Base-by-base conservation (phyloP, 2,329 filamentous ascomycete species). In the Aspergillus sp. region DNA sequence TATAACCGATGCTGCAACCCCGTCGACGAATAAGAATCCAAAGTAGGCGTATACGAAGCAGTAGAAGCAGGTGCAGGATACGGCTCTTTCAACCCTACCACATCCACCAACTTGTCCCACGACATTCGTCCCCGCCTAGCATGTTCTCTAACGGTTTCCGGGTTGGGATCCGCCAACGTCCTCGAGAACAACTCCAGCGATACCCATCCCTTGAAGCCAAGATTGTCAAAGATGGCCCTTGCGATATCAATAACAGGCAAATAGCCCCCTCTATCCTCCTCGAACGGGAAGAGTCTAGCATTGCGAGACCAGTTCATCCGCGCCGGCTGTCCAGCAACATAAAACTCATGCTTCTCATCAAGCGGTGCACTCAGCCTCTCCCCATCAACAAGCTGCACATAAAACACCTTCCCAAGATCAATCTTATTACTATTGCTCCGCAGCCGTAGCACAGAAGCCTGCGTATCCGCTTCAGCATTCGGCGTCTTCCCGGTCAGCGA, bases 221-320 rank as follows among this genome's bases (percentile, higher is more conserved):
- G 70, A 0, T 79, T 80, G 10, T 39, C 10, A 7, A 88, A 76
- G 43, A 89, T 77, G 0, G 81, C 77, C 35, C 74, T 66, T 0
- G 82, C 73, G 17, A 90, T 77, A 27, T 82, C 74, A 47, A 74
- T 69, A 5, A 85, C 75, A 0, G 86, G 86, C 1, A 90, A 68
- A 59, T 88, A 89, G 0, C 78, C 86, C 0, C 83, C 83, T 2
- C 74, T 66, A 2, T 81, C 68, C 61, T 76, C 67, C 61, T 84
- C 71, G 55, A 86, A 82, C 52, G 85, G 81, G 60, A 86, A 89
- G 3, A 86, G 64, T 15, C 87, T 73, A 53, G 84, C 86, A 61
- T 90, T 90, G 15, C 87, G 71, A 33, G 80, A 87, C 87, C 87
- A 91, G 59, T 78, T 87, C 87, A 91, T 90, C 3, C 83, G 70